A percentile compares a stretch with the other conserved stretches of the same genome.
Evolutionary conservation across 306 rosid genomes (phyloP).

Genomic region (Pterocarpus santalinus): DNA sequence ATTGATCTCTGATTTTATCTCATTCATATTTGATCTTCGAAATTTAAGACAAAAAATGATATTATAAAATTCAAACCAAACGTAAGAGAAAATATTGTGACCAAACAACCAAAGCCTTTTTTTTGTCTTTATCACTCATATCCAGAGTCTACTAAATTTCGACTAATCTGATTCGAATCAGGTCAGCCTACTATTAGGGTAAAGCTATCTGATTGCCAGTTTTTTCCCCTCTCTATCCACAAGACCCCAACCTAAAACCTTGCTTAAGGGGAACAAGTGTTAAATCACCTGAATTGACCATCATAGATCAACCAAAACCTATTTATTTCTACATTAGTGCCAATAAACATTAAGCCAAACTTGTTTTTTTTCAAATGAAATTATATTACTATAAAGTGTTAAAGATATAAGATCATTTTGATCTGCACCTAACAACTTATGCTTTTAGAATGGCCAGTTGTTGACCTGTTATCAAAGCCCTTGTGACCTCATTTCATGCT

Average conservation of each 20-base stretch:
- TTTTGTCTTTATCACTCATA: not conserved
- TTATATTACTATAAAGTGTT: not conserved
- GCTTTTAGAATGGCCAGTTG: not conserved
- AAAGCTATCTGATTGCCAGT: no score
- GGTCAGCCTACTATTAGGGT: no score
- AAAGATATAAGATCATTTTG: not conserved
- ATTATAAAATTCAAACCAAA: not conserved
- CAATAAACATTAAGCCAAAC: not conserved
- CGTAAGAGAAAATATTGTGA: not conserved
- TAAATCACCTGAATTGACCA: no score
- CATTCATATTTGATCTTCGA: slow-evolving; percentile 3
- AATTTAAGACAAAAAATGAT: not conserved
- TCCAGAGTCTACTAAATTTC: no score
- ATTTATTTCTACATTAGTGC: not conserved
- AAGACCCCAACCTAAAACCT: no score
- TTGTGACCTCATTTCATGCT: not conserved
- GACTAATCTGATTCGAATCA: no score
- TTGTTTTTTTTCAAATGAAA: not conserved
- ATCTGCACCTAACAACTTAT: not conserved
- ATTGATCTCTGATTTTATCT: not conserved
- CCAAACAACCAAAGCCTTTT: slow-evolving; percentile 16
- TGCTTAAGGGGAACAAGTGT: no score
- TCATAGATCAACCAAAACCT: no score
- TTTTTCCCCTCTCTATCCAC: no score
- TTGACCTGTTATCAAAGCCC: slow-evolving; percentile 9